Percentiles rank a stretch among this genome's conserved stretches.
Evolutionary conservation across 2,329 filamentous ascomycete species (phyloP).

Genomic region (Talaromyces pinophilus): DNA sequence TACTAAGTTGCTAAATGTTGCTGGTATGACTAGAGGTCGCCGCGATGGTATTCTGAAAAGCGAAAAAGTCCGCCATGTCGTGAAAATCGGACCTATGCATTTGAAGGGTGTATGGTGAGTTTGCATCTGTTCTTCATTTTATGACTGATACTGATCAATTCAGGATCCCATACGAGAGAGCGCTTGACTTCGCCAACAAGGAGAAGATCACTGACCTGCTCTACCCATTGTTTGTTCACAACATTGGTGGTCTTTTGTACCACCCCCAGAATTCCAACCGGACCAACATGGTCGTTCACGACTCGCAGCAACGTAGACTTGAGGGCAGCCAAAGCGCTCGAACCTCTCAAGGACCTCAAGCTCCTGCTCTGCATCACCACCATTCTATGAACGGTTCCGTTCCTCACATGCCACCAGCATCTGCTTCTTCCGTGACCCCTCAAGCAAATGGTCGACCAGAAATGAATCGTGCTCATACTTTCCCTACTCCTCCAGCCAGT

Average conservation of each 20-base stretch:
- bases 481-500: slow-evolving; percentile 90
- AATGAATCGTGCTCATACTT: slow-evolving; percentile 84
- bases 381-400: slow-evolving; percentile 65
- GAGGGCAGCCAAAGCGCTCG: slow-evolving; percentile 59
- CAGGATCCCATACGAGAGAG: slow-evolving; percentile 97
- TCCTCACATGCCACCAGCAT: slow-evolving; percentile 65
- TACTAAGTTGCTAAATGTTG: slow-evolving; percentile 94
- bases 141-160: neutral
- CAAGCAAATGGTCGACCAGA: slow-evolving; percentile 65
- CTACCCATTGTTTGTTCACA: slow-evolving; percentile 96
- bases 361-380: slow-evolving; percentile 61
- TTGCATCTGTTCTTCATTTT: neutral
- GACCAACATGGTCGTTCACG: slow-evolving; percentile 83
- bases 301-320: slow-evolving; percentile 72
- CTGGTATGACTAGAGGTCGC: slow-evolving; percentile 94
- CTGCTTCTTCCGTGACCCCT: slow-evolving; percentile 63
- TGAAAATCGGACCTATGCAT: slow-evolving; percentile 99
- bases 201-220: slow-evolving; percentile 96
- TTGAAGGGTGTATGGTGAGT: slow-evolving; percentile 94
- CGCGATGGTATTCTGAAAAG: slow-evolving; percentile 96
- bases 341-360: slow-evolving; percentile 67
- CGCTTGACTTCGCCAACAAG: slow-evolving; percentile 98
- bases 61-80: slow-evolving; percentile 93
- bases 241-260: slow-evolving; percentile 90
- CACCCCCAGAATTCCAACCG: slow-evolving; percentile 80